Evolutionary conservation across 2,329 filamentous ascomycete species (phyloP), one percentile per base, ranked within the genome.

Genomic region (Epichloe sibirici): DNA sequence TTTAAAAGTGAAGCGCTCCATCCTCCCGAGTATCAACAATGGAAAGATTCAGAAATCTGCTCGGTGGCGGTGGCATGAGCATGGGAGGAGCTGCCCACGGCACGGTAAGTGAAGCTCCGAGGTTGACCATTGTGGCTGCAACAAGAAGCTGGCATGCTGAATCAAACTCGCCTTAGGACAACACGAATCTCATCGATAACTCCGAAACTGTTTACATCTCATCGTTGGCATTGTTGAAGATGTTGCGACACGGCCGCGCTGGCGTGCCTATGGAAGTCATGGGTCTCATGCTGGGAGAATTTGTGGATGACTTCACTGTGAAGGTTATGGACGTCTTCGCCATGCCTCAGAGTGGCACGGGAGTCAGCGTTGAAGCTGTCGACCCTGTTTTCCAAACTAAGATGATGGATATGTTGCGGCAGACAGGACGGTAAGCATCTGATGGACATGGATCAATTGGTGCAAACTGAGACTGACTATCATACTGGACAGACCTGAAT

Each of bases 221-320:
- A 50, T 98, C 93, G 48, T 82, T 98, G 56, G 93, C 93, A 50
- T 79, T 98, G 51, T 78, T 98, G 63, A 98, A 98, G 80, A 98
- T 98, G 93, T 79, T 98, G 70, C 85, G 93, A 68, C 93, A 98
- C 72, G 93, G 93, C 58, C 86, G 93, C 60, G 93, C 93, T 42
- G 93, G 93, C 75, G 93, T 98, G 59, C 93, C 93, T 21, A 98
- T 98, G 93, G 93, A 98, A 77, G 93, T 98, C 69, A 98, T 98
- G 93, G 93, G 93, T 57, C 76, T 98, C 68, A 98, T 98, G 93
- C 74, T 97, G 64, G 93, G 93, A 69, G 93, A 97, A 70, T 97
- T 98, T 62, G 91, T 98, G 55, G 93, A 98, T 66, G 93, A 97
- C 74, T 98, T 96, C 73, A 98, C 93, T 55, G 93, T 98, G 57